Base-by-base conservation (phyloP, 768 basidiomycete species). In the Lactarius akahatsu region DNA sequence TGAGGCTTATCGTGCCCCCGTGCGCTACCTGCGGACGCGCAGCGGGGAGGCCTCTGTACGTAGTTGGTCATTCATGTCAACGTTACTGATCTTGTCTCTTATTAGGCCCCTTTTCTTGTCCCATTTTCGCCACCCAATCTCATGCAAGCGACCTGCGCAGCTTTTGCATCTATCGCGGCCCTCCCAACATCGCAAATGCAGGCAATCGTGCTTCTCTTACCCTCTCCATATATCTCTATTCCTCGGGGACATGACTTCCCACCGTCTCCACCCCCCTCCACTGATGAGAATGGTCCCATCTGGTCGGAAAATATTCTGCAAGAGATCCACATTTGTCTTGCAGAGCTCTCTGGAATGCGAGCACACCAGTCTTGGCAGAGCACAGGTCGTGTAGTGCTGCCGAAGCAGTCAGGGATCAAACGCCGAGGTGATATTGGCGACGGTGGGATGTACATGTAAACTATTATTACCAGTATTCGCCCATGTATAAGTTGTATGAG, bases 111-210 rank as follows among this genome's bases (percentile, higher is more conserved):
- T 5, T 45, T 58, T 36, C 36, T 61, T 26, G 26, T 59, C 41
- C 68, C 67, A 3, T 72, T 74, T 64, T 40, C 40, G 1, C 70
- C 73, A 26, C 73, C 73, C 26, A 74, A 74, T 60, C 68, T 74
- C 55, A 60, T 73, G 18, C 73, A 74, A 41, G 55, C 68, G 5
- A 72, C 70, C 26, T 63, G 68, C 41, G 73, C 73, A 1, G 63
- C 73, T 30, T 72, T 74, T 54, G 59, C 66, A n/a, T 65, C 72
- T 38, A 54, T 72, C 52, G 50, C 68, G 1, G 60, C 66, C 3
- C 63, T 72, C 20, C 64, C 62, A 4, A 7, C 59, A 32, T 68
- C 69, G 18, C 57, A 57, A 43, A 61, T 61, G n/a, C 40, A 57
- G n/a, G 62, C 62, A 36, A 66, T 62, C 5, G 58, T 67, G 58